Evolutionary conservation across 805 yeast species (phyloP).

Genomic region (Helenozyma rhizophorensis): DNA sequence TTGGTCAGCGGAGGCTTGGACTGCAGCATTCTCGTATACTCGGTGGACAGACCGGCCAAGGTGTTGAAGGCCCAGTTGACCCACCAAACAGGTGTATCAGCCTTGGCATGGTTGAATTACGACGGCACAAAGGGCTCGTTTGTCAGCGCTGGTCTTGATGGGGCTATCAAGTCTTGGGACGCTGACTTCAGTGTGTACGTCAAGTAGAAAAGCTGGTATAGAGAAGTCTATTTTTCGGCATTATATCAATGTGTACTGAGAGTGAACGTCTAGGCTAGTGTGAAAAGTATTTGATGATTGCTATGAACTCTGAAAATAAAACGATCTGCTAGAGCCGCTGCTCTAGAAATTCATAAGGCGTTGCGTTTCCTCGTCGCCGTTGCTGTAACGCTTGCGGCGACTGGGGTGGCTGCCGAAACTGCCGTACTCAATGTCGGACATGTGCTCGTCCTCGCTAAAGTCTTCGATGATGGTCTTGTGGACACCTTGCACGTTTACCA

Average conservation of each 20-base stretch:
- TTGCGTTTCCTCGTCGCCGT: constrained; percentile 14
- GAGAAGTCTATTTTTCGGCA: too few relatives aligned
- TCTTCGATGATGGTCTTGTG: constrained; percentile 82
- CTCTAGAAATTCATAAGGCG: constrained; percentile 14
- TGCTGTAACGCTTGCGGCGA: constrained; percentile 6
- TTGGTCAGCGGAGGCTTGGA: constrained; percentile 82
- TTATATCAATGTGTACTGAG: too few relatives aligned
- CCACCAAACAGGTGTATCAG: constrained; percentile 83
- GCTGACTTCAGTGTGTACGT: constrained; percentile 24
- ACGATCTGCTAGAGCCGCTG: too few relatives aligned
- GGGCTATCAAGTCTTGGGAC: constrained; percentile 72
- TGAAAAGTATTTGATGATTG: too few relatives aligned
- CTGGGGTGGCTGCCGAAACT: constrained; percentile 5
- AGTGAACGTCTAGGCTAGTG: too few relatives aligned
- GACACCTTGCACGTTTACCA: constrained; percentile 79
- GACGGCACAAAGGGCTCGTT: constrained; percentile 35
- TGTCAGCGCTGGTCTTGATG: constrained; percentile 77
- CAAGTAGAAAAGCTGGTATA: too few relatives aligned
- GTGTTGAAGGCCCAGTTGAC: constrained; percentile 71
- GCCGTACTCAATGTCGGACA: constrained; percentile 15
- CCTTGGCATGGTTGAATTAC: constrained; percentile 63
- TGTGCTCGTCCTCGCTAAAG: constrained; percentile 42
- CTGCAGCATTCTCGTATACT: constrained; percentile 73
- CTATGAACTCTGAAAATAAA: too few relatives aligned
- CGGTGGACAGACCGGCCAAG: constrained; percentile 73